These are phyloP conservation scores for Candida fluviatilis DNA, from an alignment of 805 yeast genomes.

Conservation along the genomic window DNA sequence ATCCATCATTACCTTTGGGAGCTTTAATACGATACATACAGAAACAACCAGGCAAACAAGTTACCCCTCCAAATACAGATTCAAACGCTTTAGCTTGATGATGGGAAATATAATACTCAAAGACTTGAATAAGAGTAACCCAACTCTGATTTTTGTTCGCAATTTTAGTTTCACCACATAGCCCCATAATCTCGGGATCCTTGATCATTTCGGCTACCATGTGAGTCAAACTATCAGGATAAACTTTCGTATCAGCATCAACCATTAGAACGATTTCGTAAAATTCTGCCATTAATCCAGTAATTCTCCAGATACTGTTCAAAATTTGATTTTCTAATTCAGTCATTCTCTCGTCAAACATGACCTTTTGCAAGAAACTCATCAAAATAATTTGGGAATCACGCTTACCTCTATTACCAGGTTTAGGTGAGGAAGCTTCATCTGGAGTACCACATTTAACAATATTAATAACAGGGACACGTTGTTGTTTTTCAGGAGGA, in stretches of 20 bases:
- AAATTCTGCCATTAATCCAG: conserved; percentile 79
- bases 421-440: conserved; percentile 60
- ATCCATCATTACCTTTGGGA: conserved; percentile 66
- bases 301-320: conserved; percentile 70
- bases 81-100: conserved; percentile 94
- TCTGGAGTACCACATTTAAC: conserved; percentile 88
- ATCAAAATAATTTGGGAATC: conserved; percentile 88
- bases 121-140: conserved; percentile 92
- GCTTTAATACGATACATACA: conserved; percentile 87
- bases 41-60: conserved; percentile 95
- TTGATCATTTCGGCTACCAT: conserved; percentile 87
- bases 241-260: conserved; percentile 89
- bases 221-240: conserved; percentile 83
- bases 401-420: conserved; percentile 95
- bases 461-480: conserved; percentile 72
- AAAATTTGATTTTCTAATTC: conserved; percentile 78
- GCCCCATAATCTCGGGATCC: conserved; percentile 84
- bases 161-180: conserved; percentile 93
- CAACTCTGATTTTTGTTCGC: conserved; percentile 77
- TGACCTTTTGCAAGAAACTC: conserved; percentile 84
- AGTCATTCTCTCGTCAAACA: conserved; percentile 93
- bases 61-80: conserved; percentile 91
- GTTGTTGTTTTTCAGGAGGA: conserved; percentile 76
- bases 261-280: conserved; percentile 88
- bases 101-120: conserved; percentile 89